Evolutionary conservation across 139 green algal genomes (phyloP), one percentile per base, ranked within the genome.

Genomic region (Zygnema cylindricum): DNA sequence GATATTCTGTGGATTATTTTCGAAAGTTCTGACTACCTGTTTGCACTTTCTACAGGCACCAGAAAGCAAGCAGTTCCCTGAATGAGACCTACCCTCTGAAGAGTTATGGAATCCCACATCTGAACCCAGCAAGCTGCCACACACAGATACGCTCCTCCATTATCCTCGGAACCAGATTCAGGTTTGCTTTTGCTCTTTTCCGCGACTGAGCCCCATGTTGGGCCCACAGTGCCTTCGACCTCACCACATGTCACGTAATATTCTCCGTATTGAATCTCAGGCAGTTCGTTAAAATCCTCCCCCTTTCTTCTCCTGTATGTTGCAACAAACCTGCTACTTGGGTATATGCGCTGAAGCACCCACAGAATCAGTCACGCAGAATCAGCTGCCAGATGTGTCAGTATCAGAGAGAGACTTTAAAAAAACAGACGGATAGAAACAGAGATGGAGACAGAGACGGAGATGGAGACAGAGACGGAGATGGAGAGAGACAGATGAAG

Each of bases 321-420:
- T 79, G 71, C 71, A 7, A 41, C 7, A 16, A 79, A 79, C 11
- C 71, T 79, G 71, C 71, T 79, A 16, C 71, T 16, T 11, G 71
- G 71, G 21, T 79, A 79, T 3, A 79, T 16, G 7, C 21, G 7
- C 71, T 79, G 71, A 41, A 41, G 38, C 21, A 7, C 38, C 71
- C 71, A 79, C 71, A 79, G 36, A 79, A 41, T 35, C 57, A 73
- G 30, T 35, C 57, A 35, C 57, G 30, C 57, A 73, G 30, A 25
- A 73, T 30, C 25, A 25, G 30, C 57, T 73, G 30, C 30, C 57
- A 73, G 30, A 30, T 30, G 57, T 30, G 57, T 30, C 30, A 35
- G 57, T 30, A 73, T 30, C 25, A 25, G 30, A 25, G 57, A 25
- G 30, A 25, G 30, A 25, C 25, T 30, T 35, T 30, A 73, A 25